phyloP scores from a whole-genome alignment of 495 filamentous ascomycete species.

The Trichoderma reesei region DNA sequence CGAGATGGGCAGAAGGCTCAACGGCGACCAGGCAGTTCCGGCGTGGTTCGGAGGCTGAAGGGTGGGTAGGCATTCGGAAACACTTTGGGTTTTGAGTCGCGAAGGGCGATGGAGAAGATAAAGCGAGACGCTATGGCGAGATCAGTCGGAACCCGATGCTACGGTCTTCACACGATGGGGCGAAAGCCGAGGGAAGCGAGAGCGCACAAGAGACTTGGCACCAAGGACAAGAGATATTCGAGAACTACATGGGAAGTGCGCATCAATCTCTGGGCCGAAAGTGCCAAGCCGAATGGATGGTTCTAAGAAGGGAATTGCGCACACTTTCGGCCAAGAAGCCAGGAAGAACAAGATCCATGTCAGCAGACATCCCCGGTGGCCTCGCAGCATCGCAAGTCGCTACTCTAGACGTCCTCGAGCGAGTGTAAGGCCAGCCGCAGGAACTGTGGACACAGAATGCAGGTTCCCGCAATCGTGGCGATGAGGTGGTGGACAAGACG shows the following conservation, averaged over 20 bases:
- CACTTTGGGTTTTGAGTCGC: not conserved
- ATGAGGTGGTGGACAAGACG: too few species aligned
- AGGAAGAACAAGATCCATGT: not conserved
- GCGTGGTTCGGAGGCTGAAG: not conserved
- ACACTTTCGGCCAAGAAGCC: not conserved
- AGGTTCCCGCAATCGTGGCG: too few species aligned
- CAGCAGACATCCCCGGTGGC: too few species aligned
- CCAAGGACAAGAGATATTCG: not conserved
- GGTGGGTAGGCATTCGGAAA: not conserved
- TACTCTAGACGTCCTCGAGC: too few species aligned
- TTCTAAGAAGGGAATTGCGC: too few species aligned
- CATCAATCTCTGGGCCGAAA: not conserved
- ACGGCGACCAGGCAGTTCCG: not conserved
- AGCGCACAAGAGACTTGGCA: not conserved
- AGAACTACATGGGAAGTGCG: not conserved
- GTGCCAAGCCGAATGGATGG: not conserved
- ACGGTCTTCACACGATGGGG: not conserved
- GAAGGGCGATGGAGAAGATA: not conserved
- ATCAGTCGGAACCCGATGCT: not conserved
- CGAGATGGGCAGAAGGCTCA: not conserved
- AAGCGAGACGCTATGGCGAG: not conserved
- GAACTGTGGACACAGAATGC: too few species aligned
- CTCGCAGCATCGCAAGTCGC: too few species aligned
- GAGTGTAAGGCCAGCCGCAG: too few species aligned
- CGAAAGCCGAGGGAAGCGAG: not conserved